Evolutionary conservation across 2,329 filamentous ascomycete species (phyloP).

Genomic region (Trichoderma arundinaceum): DNA sequence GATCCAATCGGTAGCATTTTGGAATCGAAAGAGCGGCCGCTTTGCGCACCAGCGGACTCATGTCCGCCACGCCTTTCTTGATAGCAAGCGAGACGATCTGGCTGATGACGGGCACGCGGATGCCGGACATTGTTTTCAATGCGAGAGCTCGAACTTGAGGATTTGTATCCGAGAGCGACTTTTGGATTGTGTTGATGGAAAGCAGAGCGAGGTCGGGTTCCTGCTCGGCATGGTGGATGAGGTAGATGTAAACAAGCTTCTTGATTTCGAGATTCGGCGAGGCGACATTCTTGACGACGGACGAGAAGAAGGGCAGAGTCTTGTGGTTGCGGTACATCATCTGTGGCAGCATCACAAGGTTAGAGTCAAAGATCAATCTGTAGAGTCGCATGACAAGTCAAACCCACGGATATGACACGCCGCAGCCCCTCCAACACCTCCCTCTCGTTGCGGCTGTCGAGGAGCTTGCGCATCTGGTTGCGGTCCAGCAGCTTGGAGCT

Average conservation of each 20-base stretch:
- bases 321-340: slow-evolving; percentile 95
- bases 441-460: slow-evolving; percentile 91
- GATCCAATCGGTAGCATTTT: slow-evolving; percentile 92
- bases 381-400: background rate
- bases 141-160: slow-evolving; percentile 90
- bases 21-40: slow-evolving; percentile 92
- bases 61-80: slow-evolving; percentile 89
- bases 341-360: slow-evolving; percentile 51
- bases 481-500: slow-evolving; percentile 71
- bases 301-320: slow-evolving; percentile 93
- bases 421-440: slow-evolving; percentile 92
- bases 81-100: slow-evolving; percentile 97
- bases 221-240: slow-evolving; percentile 93
- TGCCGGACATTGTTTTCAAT: slow-evolving; percentile 94
- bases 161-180: slow-evolving; percentile 90
- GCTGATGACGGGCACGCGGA: slow-evolving; percentile 95
- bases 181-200: slow-evolving; percentile 98
- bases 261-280: slow-evolving; percentile 94
- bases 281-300: slow-evolving; percentile 96
- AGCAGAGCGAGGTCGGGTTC: slow-evolving; percentile 94
- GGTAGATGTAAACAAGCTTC: slow-evolving; percentile 98
- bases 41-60: slow-evolving; percentile 92
- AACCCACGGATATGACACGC: slow-evolving; percentile 79
- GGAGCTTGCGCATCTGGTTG: slow-evolving; percentile 89
- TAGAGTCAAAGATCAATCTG: background rate